Evolutionary conservation across 164 flowering plant genomes (phyloP).

Genomic region (Aristolochia californica): DNA sequence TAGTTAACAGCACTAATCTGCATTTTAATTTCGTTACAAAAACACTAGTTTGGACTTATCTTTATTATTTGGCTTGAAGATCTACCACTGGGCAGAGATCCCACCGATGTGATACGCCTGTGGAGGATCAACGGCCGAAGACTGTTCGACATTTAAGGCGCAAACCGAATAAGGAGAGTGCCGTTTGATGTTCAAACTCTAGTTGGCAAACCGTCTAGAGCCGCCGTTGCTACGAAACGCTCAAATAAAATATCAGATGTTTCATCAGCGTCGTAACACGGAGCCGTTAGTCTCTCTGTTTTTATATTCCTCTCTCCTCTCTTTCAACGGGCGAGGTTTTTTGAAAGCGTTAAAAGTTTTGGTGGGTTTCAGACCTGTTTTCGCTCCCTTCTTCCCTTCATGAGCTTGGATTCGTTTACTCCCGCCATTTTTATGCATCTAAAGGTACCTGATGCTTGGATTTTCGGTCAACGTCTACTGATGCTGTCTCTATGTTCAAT

Average conservation of each 20-base stretch:
- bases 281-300: constrained; percentile 41
- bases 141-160: no score
- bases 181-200: no score
- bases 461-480: constrained; percentile 3
- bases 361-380: constrained; percentile 9
- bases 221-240: no score
- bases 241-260: background rate
- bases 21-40: no score
- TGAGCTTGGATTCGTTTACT: constrained; percentile 25
- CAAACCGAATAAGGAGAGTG: no score
- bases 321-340: constrained; percentile 68
- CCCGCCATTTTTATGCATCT: constrained; percentile 24
- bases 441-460: constrained; percentile 14
- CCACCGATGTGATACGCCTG: no score
- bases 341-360: constrained; percentile 11
- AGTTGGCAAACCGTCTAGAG: no score
- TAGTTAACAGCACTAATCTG: no score
- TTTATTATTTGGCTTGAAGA: no score
- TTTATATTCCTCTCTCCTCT: constrained; percentile 12
- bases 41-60: no score
- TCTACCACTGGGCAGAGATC: no score
- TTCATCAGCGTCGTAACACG: constrained; percentile 30
- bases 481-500: constrained; percentile 1
- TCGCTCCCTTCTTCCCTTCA: constrained; percentile 4
- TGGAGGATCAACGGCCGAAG: no score